These are phyloP conservation scores for Penicillium polonicum DNA, from an alignment of 2,329 filamentous ascomycete genomes.

Conservation along the genomic window DNA sequence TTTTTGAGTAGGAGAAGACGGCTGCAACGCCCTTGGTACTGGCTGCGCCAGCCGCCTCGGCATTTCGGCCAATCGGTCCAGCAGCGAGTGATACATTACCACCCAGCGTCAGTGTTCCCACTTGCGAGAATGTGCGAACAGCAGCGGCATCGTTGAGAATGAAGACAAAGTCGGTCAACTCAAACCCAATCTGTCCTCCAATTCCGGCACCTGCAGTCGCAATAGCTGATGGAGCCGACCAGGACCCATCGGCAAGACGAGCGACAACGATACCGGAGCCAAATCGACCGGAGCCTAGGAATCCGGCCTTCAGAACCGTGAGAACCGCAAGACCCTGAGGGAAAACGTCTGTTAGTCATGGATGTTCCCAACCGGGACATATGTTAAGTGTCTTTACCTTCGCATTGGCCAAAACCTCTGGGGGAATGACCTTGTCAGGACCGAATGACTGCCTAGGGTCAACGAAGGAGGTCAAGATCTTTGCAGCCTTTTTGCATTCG, in stretches of 20 bases:
- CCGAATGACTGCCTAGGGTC: conserved; percentile 92
- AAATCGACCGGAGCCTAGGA: conserved; percentile 51
- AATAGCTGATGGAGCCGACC: conserved; percentile 52
- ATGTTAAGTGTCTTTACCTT: conserved; percentile 61
- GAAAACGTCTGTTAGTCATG: conserved; percentile 9
- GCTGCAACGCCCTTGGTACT: conserved; percentile 85
- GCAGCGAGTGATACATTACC: conserved; percentile 96
- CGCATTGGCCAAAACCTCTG: conserved; percentile 81
- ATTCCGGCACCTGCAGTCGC: conserved; percentile 51
- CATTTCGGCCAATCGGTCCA: conserved; percentile 89
- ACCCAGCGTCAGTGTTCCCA: conserved; percentile 85
- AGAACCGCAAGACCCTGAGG: conserved; percentile 50
- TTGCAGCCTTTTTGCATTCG: conserved; percentile 96
- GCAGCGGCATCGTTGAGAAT: conserved; percentile 90
- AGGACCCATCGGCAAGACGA: conserved; percentile 48
- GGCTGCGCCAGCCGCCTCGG: conserved; percentile 91
- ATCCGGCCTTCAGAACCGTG: conserved; percentile 52
- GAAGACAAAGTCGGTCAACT: conserved; percentile 75
- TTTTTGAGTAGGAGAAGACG: conserved; percentile 97
- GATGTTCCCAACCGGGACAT: conserved; percentile 7
- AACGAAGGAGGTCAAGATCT: conserved; percentile 92
- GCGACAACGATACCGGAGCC: conserved; percentile 52
- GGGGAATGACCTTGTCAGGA: conserved; percentile 95
- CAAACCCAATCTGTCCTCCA: conserved; percentile 53
- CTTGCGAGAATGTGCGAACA: conserved; percentile 90